Percentiles rank a stretch among this genome's conserved stretches.
Conservation (phyloP, 2,329 filamentous ascomycete genomes). For the Fusarium dlaminii region DNA sequence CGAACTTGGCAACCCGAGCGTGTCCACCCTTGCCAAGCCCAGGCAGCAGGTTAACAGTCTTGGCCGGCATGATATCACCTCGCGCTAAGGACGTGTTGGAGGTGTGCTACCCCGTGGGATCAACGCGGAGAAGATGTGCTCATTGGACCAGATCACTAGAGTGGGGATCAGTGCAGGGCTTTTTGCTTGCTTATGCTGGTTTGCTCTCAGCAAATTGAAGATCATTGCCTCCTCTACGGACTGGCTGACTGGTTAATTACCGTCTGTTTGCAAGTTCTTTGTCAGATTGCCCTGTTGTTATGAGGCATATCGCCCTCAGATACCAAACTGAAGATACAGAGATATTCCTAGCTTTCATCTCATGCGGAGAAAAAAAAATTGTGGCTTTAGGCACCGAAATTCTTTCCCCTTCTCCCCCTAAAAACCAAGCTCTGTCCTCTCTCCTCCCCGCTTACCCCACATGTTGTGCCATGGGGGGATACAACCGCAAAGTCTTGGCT, state of each 20-base stretch:
- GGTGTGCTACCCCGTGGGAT: constrained; percentile 21
- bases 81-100: constrained; percentile 8
- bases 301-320: not conserved
- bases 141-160: not conserved
- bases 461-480: not conserved
- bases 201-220: not conserved
- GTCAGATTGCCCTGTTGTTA: not conserved
- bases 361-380: constrained; percentile 1
- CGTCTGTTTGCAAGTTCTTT: fast-evolving
- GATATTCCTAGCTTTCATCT: not conserved
- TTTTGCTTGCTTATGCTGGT: not conserved
- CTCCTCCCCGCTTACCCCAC: constrained; percentile 20
- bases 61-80: constrained; percentile 20
- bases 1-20: constrained; percentile 19
- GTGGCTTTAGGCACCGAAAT: constrained; percentile 19
- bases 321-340: not conserved
- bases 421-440: constrained; percentile 16
- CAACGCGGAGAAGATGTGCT: constrained; percentile 3
- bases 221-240: not conserved
- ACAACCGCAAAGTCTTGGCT: constrained; percentile 11
- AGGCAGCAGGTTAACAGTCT: constrained; percentile 28
- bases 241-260: fast-evolving
- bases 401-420: not conserved
- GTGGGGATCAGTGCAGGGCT: not conserved
- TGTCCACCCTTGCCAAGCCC: constrained; percentile 16